Evolutionary conservation across 2,329 filamentous ascomycete genomes (phyloP), one percentile per base, ranked within the genome.

Genomic region (Claviceps capensis): DNA sequence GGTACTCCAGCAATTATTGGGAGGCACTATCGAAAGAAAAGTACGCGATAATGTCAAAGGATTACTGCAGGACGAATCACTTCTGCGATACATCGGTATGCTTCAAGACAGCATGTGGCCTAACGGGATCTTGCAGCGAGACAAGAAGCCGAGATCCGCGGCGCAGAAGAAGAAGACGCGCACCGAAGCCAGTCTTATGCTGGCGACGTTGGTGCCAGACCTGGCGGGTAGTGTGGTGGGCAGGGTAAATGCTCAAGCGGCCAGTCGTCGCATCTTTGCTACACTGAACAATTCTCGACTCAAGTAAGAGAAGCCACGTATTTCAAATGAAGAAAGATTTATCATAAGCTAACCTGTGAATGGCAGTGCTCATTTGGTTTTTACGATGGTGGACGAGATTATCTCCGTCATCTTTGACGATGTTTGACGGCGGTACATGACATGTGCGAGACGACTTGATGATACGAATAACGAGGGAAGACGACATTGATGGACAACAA

Each of bases 21-120:
- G 93, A 14, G 91, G 93, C 22, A 97, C 93, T 0, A 94, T 98
- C 56, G 93, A 98, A 69, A 83, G 90, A 54, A 96, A 95, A 67
- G 86, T 97, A 34, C 83, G 93, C 19, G 93, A 98, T 54, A 86
- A 83, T 51, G 83, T 89, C 43, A 84, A 82, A 58, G 73, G 77
- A 44, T 71, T 94, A 1, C 71, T 88, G 0, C 81, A 87, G 53
- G 90, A 96, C 57, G 86, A 93, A 19, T 82, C 82, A 3, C 69
- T 97, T 9, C 72, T 91, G 43, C 80, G 78, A 52, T 95, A 93
- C 63, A 74, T 97, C 37, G 74, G 77, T 23, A 69, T 88, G 52
- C 67, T 91, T n/a, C 83, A 79, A 57, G 83, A 86, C 50, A 81
- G 71, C 9, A 79, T 97, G 74, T 97, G 90, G 89, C 89, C 89